Evolutionary conservation across 352 stramenopile genomes (phyloP).

Genomic region (Globisporangium cederbergense): DNA sequence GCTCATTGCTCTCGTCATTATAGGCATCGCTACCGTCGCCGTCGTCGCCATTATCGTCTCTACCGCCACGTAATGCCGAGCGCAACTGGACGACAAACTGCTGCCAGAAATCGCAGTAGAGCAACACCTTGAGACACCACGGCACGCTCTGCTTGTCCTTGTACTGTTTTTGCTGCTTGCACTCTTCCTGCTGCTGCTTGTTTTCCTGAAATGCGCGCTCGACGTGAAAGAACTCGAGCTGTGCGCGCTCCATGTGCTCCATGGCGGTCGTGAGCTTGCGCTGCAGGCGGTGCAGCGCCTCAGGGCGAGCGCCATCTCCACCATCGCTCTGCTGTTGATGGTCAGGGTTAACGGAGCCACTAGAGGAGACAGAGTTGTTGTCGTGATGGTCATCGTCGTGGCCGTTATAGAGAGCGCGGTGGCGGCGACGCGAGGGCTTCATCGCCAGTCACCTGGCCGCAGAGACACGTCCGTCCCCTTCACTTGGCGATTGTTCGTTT

Average conservation of each 20-base stretch:
- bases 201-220: neutral
- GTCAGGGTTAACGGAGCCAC: neutral
- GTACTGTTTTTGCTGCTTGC: too few relatives aligned
- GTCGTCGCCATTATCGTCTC: too few relatives aligned
- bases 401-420: neutral
- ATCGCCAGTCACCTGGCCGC: too few relatives aligned
- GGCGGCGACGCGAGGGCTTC: too few relatives aligned
- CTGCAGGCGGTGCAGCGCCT: constrained; percentile 6
- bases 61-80: neutral
- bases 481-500: too few relatives aligned
- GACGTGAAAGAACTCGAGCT: constrained; percentile 13
- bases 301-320: neutral
- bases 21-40: too few relatives aligned
- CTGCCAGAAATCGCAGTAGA: constrained; percentile 16
- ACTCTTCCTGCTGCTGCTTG: neutral
- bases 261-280: constrained; percentile 6
- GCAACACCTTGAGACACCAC: constrained; percentile 12
- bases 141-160: neutral
- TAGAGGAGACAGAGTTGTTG: neutral
- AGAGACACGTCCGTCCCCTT: too few relatives aligned
- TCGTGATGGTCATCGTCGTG: neutral
- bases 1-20: neutral
- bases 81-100: constrained; percentile 11
- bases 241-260: constrained; percentile 13
- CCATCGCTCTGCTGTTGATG: neutral